Evolutionary conservation across 2,329 filamentous ascomycete genomes (phyloP), one percentile per base, ranked within the genome.

Genomic region (Xylaria arbuscula): DNA sequence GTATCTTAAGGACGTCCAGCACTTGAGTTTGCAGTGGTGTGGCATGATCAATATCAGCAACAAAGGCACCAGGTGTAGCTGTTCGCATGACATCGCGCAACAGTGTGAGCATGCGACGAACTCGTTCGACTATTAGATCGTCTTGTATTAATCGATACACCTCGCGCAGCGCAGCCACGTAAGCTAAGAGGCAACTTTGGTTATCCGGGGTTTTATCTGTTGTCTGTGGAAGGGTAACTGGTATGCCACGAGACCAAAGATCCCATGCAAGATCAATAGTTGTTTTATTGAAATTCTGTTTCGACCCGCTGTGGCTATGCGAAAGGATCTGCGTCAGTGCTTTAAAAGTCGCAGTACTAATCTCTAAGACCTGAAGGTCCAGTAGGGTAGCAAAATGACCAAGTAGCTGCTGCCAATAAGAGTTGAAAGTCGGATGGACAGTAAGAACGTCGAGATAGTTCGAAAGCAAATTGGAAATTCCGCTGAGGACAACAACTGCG

Each of bases 181-280:
- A 98, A n/a, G 94, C 92, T 36, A 93, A 82, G n/a, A 95, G 87
- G 11, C 93, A 94, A 65, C 90, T 90, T 76, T 97, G 93, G 72
- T 96, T 97, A 69, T 92, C 87, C 2, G 81, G 81, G 0, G 83
- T 79, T 58, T 84, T 84, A 47, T 85, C 81, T 15, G 81, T 75
- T 19, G 80, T 76, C 13, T 79, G 76, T 40, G 81, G 73, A 38
- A 81, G 81, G 1, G 83, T 80, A 2, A 84, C 80, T 0, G 90
- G 90, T n/a, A 92, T 84, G 1, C 88, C 87, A 47, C 87, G 83
- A 17, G 87, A 88, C 92, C 92, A 94, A 4, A 94, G 79, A 36
- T 84, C 81, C 92, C 92, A 94, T 1, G 87, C 88, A 38, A 87
- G 80, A 58, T 89, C 84, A 59, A 92, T 82, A 0, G 89, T 88